Percentiles rank a stretch among this genome's conserved stretches.
These are phyloP conservation scores for Malassezia sp. DNA, from an alignment of 1,284 basidiomycete species.

Conservation along the genomic window DNA sequence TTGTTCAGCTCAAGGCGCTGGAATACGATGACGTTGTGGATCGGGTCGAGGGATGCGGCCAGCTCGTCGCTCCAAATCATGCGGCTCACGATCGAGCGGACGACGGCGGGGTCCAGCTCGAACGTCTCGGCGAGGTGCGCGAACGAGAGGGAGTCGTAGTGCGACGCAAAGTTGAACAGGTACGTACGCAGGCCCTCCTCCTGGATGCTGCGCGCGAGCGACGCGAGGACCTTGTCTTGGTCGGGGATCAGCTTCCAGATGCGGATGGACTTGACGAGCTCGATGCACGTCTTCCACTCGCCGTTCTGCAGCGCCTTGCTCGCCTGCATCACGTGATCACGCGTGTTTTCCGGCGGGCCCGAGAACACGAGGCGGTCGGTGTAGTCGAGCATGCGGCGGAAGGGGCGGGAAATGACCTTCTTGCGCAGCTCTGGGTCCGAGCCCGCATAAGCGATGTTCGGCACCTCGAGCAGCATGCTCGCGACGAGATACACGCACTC, in stretches of 20 bases:
- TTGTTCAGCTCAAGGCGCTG: conserved; percentile 71
- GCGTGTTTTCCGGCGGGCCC: conserved; percentile 92
- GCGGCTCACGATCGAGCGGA: conserved; percentile 85
- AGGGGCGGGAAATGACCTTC: conserved; percentile 83
- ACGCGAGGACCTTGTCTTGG: conserved; percentile 73
- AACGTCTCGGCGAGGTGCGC: conserved; percentile 77
- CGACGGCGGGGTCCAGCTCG: conserved; percentile 63
- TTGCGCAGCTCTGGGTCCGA: conserved; percentile 66
- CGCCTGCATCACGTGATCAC: conserved; percentile 99
- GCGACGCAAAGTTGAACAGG: conserved; percentile 91
- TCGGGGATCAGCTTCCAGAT: conserved; percentile 93
- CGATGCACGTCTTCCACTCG: conserved; percentile 89
- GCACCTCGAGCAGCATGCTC: conserved; percentile 97
- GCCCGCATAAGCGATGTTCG: conserved; percentile 80
- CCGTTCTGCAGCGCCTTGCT: conserved; percentile 90
- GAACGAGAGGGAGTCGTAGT: conserved; percentile 84
- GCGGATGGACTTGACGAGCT: conserved; percentile 88
- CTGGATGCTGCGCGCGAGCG: conserved; percentile 93
- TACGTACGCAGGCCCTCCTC: conserved; percentile 94
- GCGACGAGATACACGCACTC: conserved; percentile 96
- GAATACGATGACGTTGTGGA: conserved; percentile 70
- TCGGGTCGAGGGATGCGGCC: conserved; percentile 77
- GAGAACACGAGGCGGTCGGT: conserved; percentile 96
- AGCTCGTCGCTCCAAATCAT: conserved; percentile 99
- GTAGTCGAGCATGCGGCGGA: conserved; percentile 88